Conservation (phyloP, 257 asterid species). For the Eucommia ulmoides region DNA sequence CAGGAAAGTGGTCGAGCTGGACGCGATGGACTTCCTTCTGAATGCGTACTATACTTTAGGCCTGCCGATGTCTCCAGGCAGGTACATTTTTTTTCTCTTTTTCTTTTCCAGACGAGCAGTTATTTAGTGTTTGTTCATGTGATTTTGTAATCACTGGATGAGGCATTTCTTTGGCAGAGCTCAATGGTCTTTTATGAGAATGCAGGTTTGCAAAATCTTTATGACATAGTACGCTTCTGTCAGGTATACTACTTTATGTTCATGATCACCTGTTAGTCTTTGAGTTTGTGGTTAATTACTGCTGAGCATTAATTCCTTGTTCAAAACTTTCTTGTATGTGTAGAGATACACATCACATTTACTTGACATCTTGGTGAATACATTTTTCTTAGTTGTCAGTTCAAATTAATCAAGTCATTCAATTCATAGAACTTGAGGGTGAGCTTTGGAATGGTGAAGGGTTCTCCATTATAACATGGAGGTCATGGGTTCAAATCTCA, state of each 20-base stretch:
- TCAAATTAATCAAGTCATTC: no score
- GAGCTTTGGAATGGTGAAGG: no score
- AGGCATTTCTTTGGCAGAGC: constrained; percentile 47
- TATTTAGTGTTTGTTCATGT: neutral
- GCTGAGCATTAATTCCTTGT: no score
- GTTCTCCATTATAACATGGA: no score
- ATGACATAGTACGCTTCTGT: constrained; percentile 71
- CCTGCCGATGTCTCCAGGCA: constrained; percentile 95
- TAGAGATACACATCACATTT: no score
- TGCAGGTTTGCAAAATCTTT: constrained; percentile 86
- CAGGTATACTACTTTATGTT: constrained; percentile 61
- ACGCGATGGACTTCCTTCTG: constrained; percentile 98
- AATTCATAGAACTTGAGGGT: no score
- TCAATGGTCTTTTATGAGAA: constrained; percentile 97
- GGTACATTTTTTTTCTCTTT: constrained; percentile 26
- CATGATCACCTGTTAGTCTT: no score
- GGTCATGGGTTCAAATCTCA: no score
- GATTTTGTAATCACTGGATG: constrained; percentile 11
- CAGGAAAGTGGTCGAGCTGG: constrained; percentile 99
- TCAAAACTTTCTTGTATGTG: no score
- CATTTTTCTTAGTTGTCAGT: no score
- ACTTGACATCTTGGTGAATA: no score
- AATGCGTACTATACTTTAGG: constrained; percentile 80
- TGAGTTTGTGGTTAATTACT: no score
- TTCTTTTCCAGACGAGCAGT: constrained; percentile 4